Evolutionary conservation across 2,329 filamentous ascomycete species (phyloP).

Genomic region (Monilinia fructigena): DNA sequence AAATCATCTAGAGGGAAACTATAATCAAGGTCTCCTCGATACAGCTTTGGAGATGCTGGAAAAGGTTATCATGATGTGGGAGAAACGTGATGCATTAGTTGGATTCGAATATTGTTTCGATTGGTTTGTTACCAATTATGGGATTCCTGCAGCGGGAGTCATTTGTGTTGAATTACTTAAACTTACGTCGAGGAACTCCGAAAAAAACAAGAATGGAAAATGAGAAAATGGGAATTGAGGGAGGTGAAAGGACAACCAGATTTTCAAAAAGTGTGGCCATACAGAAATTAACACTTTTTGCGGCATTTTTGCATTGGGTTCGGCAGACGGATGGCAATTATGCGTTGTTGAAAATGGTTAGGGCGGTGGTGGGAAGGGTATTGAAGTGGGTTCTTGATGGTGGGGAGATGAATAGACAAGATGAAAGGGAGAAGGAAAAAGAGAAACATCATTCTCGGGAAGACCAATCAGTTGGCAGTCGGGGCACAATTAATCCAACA

Average conservation of each 20-base stretch:
- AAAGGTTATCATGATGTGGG: too few relatives aligned
- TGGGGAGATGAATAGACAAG: neutral
- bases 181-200: conserved; percentile 9
- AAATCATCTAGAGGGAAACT: too few relatives aligned
- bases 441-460: too few relatives aligned
- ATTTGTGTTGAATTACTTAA: conserved; percentile 38
- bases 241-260: neutral
- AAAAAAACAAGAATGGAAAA: neutral
- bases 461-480: too few relatives aligned
- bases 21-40: too few relatives aligned
- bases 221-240: neutral
- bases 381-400: conserved; percentile 11
- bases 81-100: too few relatives aligned
- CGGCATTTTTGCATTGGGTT: conserved; percentile 39
- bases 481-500: neutral
- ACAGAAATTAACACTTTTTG: conserved; percentile 38
- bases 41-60: too few relatives aligned
- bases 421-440: neutral
- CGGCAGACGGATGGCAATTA: conserved; percentile 38
- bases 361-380: conserved; percentile 2
- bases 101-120: too few relatives aligned
- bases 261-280: conserved; percentile 36
- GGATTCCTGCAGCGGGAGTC: conserved; percentile 36
- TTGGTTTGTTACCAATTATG: conserved; percentile 25
- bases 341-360: conserved; percentile 25